Conservation (phyloP, 208 protist species). For the Leishmania arabica region DNA sequence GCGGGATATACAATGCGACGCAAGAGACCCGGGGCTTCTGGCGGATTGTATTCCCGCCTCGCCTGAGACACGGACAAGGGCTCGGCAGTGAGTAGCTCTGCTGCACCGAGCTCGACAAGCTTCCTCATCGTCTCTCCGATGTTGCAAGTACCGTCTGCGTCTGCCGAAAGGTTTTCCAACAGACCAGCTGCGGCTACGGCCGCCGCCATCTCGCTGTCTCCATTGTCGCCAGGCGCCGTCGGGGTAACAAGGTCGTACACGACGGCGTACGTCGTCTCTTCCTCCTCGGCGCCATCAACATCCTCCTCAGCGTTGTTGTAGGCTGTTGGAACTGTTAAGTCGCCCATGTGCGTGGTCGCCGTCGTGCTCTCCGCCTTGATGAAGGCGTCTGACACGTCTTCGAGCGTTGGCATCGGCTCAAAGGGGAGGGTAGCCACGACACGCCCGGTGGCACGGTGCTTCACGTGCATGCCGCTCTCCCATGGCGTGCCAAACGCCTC, state of each 20-base stretch:
- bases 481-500: slow-evolving; percentile 59
- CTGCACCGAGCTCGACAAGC: slow-evolving; percentile 68
- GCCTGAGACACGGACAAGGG: slow-evolving; percentile 21
- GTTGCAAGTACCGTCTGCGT: slow-evolving; percentile 2
- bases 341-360: neutral
- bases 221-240: slow-evolving; percentile 11
- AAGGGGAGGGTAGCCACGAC: slow-evolving; percentile 80
- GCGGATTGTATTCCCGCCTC: slow-evolving; percentile 51
- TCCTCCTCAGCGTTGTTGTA: slow-evolving; percentile 11
- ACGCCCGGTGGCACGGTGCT: slow-evolving; percentile 42
- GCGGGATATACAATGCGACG: slow-evolving; percentile 58
- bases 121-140: slow-evolving; percentile 54
- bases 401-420: slow-evolving; percentile 44
- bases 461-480: slow-evolving; percentile 55
- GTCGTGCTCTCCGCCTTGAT: neutral
- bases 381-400: slow-evolving; percentile 5
- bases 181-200: slow-evolving; percentile 10
- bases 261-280: slow-evolving; percentile 10
- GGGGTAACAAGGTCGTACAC: slow-evolving; percentile 36
- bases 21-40: slow-evolving; percentile 50
- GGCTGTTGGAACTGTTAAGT: neutral
- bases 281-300: neutral
- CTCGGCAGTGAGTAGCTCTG: slow-evolving; percentile 59
- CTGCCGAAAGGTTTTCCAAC: slow-evolving; percentile 1
- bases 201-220: slow-evolving; percentile 14